Base-by-base conservation (phyloP, 2,329 filamentous ascomycete species). In the Dissoconium aciculare region DNA sequence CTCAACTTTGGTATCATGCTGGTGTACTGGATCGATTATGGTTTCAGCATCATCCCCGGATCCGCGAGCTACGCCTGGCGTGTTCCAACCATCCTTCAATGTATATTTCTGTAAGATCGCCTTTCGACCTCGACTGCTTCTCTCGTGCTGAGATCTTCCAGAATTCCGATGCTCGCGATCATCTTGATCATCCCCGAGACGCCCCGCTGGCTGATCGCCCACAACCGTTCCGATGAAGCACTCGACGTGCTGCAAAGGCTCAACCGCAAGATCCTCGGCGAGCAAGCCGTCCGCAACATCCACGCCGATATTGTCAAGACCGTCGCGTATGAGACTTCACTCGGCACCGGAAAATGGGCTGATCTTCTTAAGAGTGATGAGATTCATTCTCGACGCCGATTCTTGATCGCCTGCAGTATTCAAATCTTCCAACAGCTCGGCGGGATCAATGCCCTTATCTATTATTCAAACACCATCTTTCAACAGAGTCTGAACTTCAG, bases 21-120 rank as follows among this genome's bases (percentile, higher is more conserved):
- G 15, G 54, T 57, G 2, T 63, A 63, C 37, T 64, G 61, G 59
- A 56, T 63, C 34, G 57, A 63, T 29, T 62, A 61, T 26, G 60
- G 45, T 9, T 53, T 63, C 26, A 55, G 51, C 1, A 47, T 42
- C 5, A 36, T 45, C 15, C 27, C 37, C 2, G 33, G 37, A 9
- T 40, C 33, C 0, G 35, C 40, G 1, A 53, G 51, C 39, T 58
- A 53, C 29, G 47, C 55, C 5, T 61, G 58, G 59, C 41, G 60
- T 3, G 34, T 62, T 2, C 59, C 58, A 1, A 50, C 60, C n/a
- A 52, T 55, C 3, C 38, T 63, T 3, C 60, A 63, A 34, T 55
- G 52, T 39, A 31, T 60, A 26, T 57, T 58, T 36, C 48, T 58
- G 6, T 23, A 23, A 23, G 19, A n/a, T n/a, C n/a, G n/a, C n/a